Conservation (phyloP, 225 moss, liverwort and hornwort genomes). For the Sphagnum contortum region DNA sequence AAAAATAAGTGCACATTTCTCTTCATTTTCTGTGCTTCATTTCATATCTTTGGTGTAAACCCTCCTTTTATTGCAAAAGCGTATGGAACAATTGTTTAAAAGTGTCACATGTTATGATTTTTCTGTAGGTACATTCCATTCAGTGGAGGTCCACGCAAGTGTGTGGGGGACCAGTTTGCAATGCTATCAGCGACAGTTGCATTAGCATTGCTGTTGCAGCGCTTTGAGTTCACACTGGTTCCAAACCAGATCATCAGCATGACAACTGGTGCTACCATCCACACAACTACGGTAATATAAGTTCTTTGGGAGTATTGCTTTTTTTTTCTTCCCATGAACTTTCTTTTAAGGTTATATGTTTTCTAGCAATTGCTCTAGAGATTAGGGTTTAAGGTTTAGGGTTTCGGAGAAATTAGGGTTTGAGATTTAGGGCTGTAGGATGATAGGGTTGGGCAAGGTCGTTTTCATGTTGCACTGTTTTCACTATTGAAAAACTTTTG, state of each 20-base stretch:
- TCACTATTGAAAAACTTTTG: neutral
- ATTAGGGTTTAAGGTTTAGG: no score
- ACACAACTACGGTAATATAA: slow-evolving; percentile 69
- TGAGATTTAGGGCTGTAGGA: no score
- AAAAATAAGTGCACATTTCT: no score
- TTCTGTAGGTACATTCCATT: slow-evolving; percentile 79
- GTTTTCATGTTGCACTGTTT: neutral
- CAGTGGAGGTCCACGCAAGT: slow-evolving; percentile 96
- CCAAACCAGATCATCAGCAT: slow-evolving; percentile 87
- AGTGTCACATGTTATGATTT: no score
- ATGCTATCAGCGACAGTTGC: slow-evolving; percentile 91
- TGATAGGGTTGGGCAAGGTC: neutral
- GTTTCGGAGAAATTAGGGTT: no score
- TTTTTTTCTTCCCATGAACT: slow-evolving; percentile 12
- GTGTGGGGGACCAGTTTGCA: slow-evolving; percentile 98
- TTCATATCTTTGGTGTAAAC: no score
- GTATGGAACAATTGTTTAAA: no score
- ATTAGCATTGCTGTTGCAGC: slow-evolving; percentile 85
- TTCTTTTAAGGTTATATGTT: neutral
- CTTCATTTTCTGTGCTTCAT: no score
- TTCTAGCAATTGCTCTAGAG: no score
- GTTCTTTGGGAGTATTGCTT: neutral
- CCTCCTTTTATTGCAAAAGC: no score
- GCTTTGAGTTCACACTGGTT: slow-evolving; percentile 77
- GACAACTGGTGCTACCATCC: slow-evolving; percentile 99